These are phyloP conservation scores for Phytophthora melonis DNA, from an alignment of 352 stramenopile genomes.

Conservation along the genomic window DNA sequence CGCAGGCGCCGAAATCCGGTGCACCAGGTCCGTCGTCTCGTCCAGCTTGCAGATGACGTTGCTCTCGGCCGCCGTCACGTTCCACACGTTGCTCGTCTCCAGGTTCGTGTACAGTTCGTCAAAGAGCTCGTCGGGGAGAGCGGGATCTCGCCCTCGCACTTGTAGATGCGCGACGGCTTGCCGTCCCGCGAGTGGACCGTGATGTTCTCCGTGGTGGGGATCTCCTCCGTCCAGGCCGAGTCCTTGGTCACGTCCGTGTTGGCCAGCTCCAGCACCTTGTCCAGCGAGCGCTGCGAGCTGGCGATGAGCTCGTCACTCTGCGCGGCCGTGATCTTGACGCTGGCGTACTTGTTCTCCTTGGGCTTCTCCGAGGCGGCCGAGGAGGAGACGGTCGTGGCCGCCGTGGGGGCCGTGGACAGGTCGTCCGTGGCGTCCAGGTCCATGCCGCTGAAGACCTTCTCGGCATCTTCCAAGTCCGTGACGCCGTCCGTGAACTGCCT, in stretches of 20 bases:
- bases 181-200: conserved; percentile 73
- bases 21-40: conserved; percentile 78
- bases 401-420: conserved; percentile 12
- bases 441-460: conserved; percentile 54
- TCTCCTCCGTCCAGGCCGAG: conserved; percentile 72
- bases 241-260: conserved; percentile 48
- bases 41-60: conserved; percentile 75
- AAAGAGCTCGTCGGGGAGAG: conserved; percentile 81
- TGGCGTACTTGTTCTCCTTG: conserved; percentile 44
- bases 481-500: conserved; percentile 36
- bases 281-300: conserved; percentile 53
- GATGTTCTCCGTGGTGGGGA: conserved; percentile 69
- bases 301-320: conserved; percentile 62
- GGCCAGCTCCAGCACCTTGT: conserved; percentile 66
- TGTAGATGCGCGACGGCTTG: conserved; percentile 80
- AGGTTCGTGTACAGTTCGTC: conserved; percentile 82
- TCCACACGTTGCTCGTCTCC: conserved; percentile 78
- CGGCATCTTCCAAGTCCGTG: conserved; percentile 40
- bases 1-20: conserved; percentile 71
- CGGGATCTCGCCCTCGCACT: conserved; percentile 74
- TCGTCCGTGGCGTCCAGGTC: conserved; percentile 37
- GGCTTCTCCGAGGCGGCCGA: conserved; percentile 8
- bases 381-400: not conserved
- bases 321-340: conserved; percentile 52
- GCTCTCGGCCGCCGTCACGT: conserved; percentile 81